phyloP scores from a whole-genome alignment of 75 land plant species.

The Pinus taeda region DNA sequence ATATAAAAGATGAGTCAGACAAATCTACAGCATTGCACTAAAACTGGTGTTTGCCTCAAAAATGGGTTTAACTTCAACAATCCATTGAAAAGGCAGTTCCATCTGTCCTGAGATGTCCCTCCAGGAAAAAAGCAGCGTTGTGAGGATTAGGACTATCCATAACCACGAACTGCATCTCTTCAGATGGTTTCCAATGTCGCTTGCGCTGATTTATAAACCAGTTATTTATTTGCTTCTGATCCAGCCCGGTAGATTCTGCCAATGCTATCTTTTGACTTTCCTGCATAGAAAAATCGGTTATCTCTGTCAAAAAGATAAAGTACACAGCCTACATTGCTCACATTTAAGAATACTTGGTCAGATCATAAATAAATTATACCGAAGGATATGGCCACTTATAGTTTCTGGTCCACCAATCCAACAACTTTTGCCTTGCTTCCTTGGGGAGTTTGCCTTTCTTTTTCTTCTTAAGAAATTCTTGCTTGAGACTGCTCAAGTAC shows the following conservation, averaged over 20 bases:
- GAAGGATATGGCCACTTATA: conserved; percentile 90
- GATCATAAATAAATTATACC: conserved; percentile 21
- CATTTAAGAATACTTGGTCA: too few relatives aligned
- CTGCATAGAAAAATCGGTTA: conserved; percentile 17
- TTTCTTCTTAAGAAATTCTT: conserved; percentile 75
- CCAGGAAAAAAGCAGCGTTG: too few relatives aligned
- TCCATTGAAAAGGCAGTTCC: too few relatives aligned
- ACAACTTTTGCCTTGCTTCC: conserved; percentile 66
- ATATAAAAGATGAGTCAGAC: too few relatives aligned
- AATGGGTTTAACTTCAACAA: too few relatives aligned
- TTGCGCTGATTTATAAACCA: conserved; percentile 94
- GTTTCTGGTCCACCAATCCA: conserved; percentile 79
- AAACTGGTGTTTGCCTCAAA: too few relatives aligned
- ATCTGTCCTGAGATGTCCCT: too few relatives aligned
- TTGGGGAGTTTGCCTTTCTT: conserved; percentile 91
- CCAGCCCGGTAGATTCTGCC: conserved; percentile 42
- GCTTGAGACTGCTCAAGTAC: conserved; percentile 71
- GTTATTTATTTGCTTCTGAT: conserved; percentile 89
- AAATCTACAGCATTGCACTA: too few relatives aligned
- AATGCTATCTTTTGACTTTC: conserved; percentile 39
- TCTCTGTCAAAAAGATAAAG: too few relatives aligned
- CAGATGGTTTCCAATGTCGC: conserved; percentile 87
- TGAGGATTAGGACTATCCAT: too few relatives aligned
- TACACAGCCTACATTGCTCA: too few relatives aligned
- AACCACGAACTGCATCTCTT: conserved; percentile 54